Base-by-base conservation (phyloP, 2,329 filamentous ascomycete genomes). In the Beauveria bassiana region DNA sequence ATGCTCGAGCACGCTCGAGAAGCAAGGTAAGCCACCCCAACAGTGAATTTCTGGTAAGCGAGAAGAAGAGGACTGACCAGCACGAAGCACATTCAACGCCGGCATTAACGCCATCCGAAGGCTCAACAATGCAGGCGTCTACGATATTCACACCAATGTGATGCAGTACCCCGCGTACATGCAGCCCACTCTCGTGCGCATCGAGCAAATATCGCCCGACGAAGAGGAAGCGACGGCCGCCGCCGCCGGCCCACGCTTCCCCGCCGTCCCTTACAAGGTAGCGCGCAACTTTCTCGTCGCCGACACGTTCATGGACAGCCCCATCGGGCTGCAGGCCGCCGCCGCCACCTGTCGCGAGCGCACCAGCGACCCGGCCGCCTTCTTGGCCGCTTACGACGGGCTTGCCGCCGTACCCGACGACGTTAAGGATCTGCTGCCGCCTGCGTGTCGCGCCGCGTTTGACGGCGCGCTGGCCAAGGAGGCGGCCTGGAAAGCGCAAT, bases 1-100 rank as follows among this genome's bases (percentile, higher is more conserved):
- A 95, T 96, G 83, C 80, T 95, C 62, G 92, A 98, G 76, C 95
- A 99, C 75, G 92, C 93, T 31, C 86, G 90, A 56, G 91, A 93
- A 72, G 91, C 93, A 61, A 93, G 89, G 92, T 96, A 81, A 54
- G 71, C 10, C 42, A 6, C n/a, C 20, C 5, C 26, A 57, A 56
- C 12, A 8, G 16, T 28, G 18, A 9, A 43, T 43, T 3, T 43
- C 18, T 12, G 20, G 43, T 0, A 9, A n/a, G 40, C 20, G 4
- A 40, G 14, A 24, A 5, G 6, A 43, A n/a, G 20, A 10, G 4
- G n/a, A 22, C 53, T 57, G 12, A 51, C 47, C 28, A n/a, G 7
- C 22, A 18, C 22, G 28, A 64, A 97, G 93, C 72, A 86, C 86
- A 53, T 98, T 95, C 79, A 99, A 98, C 74, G 82, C 89, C 22